A percentile compares a stretch with the other conserved stretches of the same genome.
These are phyloP conservation scores for Nigrospora osmanthi DNA, from an alignment of 2,329 filamentous ascomycete species.

Conservation along the genomic window DNA sequence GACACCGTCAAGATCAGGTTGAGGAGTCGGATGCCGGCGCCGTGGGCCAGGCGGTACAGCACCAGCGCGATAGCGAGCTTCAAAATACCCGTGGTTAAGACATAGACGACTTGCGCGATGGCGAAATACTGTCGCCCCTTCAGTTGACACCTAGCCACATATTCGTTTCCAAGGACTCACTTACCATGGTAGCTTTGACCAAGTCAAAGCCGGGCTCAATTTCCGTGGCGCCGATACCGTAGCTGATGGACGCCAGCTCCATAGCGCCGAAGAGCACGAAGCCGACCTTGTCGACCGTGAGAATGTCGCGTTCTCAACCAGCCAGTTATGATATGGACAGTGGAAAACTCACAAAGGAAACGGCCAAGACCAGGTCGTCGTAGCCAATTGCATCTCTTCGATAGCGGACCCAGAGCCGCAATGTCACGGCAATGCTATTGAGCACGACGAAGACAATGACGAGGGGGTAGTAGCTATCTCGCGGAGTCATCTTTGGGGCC, in stretches of 20 bases:
- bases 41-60: neutral
- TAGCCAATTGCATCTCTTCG: neutral
- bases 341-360: neutral
- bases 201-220: neutral
- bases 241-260: neutral
- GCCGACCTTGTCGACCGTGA: neutral
- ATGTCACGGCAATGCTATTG: constrained; percentile 4
- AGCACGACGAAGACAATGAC: constrained; percentile 6
- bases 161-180: neutral
- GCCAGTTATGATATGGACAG: too few relatives aligned
- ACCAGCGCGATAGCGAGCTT: neutral
- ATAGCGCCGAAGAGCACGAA: neutral
- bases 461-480: constrained; percentile 4
- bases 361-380: neutral
- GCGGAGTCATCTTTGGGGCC: constrained; percentile 1
- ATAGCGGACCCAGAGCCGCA: constrained; percentile 4
- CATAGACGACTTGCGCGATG: neutral
- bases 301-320: too few relatives aligned
- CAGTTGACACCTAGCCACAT: neutral
- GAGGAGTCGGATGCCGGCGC: neutral
- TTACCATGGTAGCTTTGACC: neutral
- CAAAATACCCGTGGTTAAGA: neutral
- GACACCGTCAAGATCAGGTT: neutral
- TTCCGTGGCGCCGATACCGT: neutral
- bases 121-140: neutral